A percentile compares a stretch with the other conserved stretches of the same genome.
Conservation (phyloP, 441 rosid genomes). For the Populus hybrid region DNA sequence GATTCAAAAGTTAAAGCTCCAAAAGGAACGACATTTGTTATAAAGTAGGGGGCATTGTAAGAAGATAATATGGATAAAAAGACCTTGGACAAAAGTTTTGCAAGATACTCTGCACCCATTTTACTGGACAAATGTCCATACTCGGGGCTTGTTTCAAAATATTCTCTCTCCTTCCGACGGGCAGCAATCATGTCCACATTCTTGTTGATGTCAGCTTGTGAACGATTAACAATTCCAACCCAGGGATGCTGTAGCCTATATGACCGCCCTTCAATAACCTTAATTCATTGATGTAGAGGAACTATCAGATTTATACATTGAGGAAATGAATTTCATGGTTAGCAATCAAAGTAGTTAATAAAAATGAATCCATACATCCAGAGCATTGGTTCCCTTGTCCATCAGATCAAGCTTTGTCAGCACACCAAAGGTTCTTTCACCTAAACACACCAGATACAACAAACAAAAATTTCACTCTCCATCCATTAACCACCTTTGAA, state of each 20-base stretch:
- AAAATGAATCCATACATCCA: slow-evolving; percentile 55
- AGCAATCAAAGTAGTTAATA: slow-evolving; percentile 16
- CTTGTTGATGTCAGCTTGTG: slow-evolving; percentile 99
- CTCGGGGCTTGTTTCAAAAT: slow-evolving; percentile 96
- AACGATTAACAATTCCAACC: slow-evolving; percentile 99
- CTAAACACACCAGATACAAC: slow-evolving; percentile 36
- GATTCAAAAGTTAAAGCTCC: neutral
- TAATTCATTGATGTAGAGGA: slow-evolving; percentile 25
- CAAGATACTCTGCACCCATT: slow-evolving; percentile 99
- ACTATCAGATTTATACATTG: slow-evolving; percentile 23
- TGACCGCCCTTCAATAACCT: slow-evolving; percentile 97
- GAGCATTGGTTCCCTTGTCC: slow-evolving; percentile 98
- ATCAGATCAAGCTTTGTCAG: slow-evolving; percentile 96
- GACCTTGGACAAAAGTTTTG: slow-evolving; percentile 91
- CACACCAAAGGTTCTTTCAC: slow-evolving; percentile 98
- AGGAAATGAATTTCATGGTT: slow-evolving; percentile 17
- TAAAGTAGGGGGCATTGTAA: neutral
- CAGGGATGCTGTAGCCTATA: slow-evolving; percentile 98
- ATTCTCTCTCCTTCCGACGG: slow-evolving; percentile 90
- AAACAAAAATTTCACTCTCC: slow-evolving; percentile 8
- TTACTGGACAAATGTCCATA: slow-evolving; percentile 91
- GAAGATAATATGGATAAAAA: slow-evolving; percentile 10
- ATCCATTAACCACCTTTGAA: neutral
- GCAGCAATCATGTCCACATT: slow-evolving; percentile 94
- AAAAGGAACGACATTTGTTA: neutral